Conservation (phyloP, 768 basidiomycete genomes). For the Lactarius evosmus region DNA sequence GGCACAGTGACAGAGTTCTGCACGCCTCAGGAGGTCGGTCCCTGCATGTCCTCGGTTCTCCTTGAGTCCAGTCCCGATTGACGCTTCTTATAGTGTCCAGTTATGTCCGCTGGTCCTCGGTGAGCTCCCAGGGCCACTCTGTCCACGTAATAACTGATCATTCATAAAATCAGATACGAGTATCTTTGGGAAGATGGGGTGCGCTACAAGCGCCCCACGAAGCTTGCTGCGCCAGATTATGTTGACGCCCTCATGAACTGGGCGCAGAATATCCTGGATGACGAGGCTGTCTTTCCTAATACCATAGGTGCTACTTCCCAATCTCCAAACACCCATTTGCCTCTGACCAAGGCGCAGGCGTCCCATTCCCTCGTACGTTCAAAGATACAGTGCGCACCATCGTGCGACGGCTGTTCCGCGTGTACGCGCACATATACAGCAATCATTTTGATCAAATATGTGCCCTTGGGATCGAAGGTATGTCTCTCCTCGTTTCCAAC, state of each 20-base stretch:
- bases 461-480: constrained; percentile 96
- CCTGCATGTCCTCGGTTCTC: neutral
- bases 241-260: constrained; percentile 99
- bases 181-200: constrained; percentile 93
- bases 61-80: neutral
- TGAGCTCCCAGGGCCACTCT: constrained; percentile 36
- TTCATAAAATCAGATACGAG: constrained; percentile 61
- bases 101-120: constrained; percentile 96
- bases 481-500: constrained; percentile 22
- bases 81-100: constrained; percentile 61
- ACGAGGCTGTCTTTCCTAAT: constrained; percentile 89
- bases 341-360: constrained; percentile 9
- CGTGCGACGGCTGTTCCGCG: constrained; percentile 87
- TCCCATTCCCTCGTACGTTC: constrained; percentile 20
- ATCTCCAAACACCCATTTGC: neutral
- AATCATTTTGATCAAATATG: constrained; percentile 99
- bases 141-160: neutral
- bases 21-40: constrained; percentile 79
- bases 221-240: constrained; percentile 92
- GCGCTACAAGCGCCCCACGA: constrained; percentile 86
- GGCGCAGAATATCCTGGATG: constrained; percentile 90
- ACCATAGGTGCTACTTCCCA: constrained; percentile 62
- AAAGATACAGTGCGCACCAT: constrained; percentile 87
- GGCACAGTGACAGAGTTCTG: constrained; percentile 99
- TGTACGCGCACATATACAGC: constrained; percentile 98